These are phyloP conservation scores for Salix arbutifolia DNA, from an alignment of 345 rosid genomes.

Conservation along the genomic window DNA sequence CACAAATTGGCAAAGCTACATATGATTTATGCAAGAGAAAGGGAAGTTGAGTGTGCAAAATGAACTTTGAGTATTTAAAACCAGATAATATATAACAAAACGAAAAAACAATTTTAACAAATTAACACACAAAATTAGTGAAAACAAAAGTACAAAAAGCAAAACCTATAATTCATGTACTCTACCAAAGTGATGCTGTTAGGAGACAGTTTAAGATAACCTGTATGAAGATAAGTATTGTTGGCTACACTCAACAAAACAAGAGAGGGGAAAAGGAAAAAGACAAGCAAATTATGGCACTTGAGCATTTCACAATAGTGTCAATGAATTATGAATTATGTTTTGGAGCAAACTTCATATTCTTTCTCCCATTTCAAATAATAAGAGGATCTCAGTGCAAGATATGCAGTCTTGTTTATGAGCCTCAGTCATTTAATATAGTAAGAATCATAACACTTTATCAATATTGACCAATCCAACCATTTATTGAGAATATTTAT, in stretches of 20 bases:
- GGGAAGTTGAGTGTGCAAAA: neutral
- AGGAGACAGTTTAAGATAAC: constrained; percentile 66
- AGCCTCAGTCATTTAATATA: neutral
- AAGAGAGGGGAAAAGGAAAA: neutral
- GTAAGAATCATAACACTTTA: neutral
- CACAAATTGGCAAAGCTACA: neutral
- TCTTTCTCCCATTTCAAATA: neutral
- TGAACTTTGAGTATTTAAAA: neutral
- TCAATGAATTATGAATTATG: neutral
- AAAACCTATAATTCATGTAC: constrained; percentile 25
- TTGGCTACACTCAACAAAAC: neutral
- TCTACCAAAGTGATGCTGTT: constrained; percentile 90
- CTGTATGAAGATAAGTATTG: constrained; percentile 24
- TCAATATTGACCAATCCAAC: neutral
- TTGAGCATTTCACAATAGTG: neutral
- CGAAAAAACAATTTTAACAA: neutral
- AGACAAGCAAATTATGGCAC: neutral
- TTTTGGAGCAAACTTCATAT: neutral
- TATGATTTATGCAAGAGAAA: neutral
- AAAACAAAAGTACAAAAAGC: neutral
- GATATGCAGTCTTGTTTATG: neutral
- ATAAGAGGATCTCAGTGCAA: neutral
- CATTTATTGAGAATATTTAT: neutral
- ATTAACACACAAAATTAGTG: neutral
- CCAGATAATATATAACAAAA: neutral